Conservation (phyloP, 495 filamentous ascomycete species). For the Penicillium maclennaniae region DNA sequence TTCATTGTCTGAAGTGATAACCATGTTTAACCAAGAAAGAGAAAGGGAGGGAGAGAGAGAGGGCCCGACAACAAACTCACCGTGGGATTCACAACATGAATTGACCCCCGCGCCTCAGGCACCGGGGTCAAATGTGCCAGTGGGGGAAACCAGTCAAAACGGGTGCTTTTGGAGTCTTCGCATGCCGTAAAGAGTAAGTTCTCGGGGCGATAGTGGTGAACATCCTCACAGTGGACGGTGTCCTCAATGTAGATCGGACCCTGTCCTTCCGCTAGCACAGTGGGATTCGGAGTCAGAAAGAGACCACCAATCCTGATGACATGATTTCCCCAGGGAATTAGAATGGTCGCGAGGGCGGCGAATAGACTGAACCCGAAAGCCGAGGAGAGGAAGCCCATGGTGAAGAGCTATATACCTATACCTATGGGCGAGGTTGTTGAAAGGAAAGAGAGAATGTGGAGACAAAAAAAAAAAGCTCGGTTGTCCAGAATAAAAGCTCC, state of each 20-base stretch:
- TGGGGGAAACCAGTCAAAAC: slow-evolving; percentile 55
- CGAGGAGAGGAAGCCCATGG: slow-evolving; percentile 24
- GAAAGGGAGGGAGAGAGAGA: no score
- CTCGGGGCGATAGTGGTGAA: slow-evolving; percentile 52
- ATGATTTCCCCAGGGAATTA: slow-evolving; percentile 31
- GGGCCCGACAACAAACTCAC: slow-evolving; percentile 20
- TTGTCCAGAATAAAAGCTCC: not conserved
- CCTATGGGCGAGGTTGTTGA: not conserved
- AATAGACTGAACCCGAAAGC: slow-evolving; percentile 30
- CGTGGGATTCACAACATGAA: slow-evolving; percentile 54
- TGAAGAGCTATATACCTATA: not conserved
- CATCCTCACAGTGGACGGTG: slow-evolving; percentile 56
- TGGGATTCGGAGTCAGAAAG: slow-evolving; percentile 22
- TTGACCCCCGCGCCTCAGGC: slow-evolving; percentile 38
- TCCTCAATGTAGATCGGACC: slow-evolving; percentile 44
- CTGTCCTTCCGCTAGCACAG: slow-evolving; percentile 31
- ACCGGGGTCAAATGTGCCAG: slow-evolving; percentile 36
- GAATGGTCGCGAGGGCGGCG: slow-evolving; percentile 28
- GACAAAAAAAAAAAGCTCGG: not conserved
- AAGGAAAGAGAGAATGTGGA: not conserved
- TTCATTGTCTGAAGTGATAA: slow-evolving; percentile 43
- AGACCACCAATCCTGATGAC: slow-evolving; percentile 29
- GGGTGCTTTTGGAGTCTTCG: slow-evolving; percentile 40
- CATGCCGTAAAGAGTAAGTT: slow-evolving; percentile 55
- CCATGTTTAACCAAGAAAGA: no score